Evolutionary conservation across 345 rosid genomes (phyloP).

Genomic region (Melaleuca alternifolia): DNA sequence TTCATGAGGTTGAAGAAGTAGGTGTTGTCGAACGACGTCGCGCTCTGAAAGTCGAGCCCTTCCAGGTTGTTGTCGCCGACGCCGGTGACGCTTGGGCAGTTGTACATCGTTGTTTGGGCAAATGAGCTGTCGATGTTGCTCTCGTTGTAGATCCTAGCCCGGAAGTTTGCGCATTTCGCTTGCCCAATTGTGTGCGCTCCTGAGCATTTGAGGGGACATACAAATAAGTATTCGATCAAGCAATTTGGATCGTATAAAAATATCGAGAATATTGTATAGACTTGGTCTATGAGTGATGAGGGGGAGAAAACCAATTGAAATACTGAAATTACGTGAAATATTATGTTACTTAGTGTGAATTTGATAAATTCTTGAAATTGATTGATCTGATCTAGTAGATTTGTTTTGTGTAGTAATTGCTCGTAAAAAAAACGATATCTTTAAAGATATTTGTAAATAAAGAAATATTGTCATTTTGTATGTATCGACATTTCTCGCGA

Average conservation of each 20-base stretch:
- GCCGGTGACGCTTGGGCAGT: conserved; percentile 19
- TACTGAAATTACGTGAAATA: background rate
- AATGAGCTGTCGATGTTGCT: conserved; percentile 37
- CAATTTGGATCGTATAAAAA: background rate
- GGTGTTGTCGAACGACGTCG: conserved; percentile 42
- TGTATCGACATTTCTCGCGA: no score
- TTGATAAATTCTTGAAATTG: background rate
- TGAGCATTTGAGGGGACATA: background rate
- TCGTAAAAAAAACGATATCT: background rate
- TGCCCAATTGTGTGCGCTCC: conserved; percentile 43
- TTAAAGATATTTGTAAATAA: background rate
- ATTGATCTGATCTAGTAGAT: background rate
- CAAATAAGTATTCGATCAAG: background rate
- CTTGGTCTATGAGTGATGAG: background rate
- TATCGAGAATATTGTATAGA: background rate
- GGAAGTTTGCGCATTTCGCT: conserved; percentile 36
- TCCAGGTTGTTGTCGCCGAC: conserved; percentile 19
- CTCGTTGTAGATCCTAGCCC: conserved; percentile 31
- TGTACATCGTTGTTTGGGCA: conserved; percentile 18
- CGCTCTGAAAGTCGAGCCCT: conserved; percentile 38
- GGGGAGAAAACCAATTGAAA: background rate
- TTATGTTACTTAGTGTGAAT: background rate
- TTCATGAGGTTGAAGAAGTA: conserved; percentile 39
- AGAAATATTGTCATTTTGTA: background rate
- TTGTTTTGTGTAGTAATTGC: background rate